A percentile compares a stretch with the other conserved stretches of the same genome.
Evolutionary conservation across 768 basidiomycete species (phyloP).

Genomic region (Daedaleopsis nitida): DNA sequence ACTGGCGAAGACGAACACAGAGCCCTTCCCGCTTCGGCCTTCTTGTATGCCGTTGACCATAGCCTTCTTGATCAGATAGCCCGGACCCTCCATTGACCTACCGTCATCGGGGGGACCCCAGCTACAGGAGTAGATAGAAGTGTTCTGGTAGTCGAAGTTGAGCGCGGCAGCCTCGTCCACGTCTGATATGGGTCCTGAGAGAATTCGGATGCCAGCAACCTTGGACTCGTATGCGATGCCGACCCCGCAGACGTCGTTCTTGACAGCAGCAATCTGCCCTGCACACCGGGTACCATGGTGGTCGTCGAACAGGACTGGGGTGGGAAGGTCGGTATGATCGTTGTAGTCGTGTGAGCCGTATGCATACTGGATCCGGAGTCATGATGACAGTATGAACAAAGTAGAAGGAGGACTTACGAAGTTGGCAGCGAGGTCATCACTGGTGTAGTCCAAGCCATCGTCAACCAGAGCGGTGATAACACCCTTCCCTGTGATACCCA

Average conservation of each 20-base stretch:
- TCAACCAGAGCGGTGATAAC: slow-evolving; percentile 89
- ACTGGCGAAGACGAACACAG: slow-evolving; percentile 94
- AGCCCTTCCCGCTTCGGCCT: slow-evolving; percentile 88
- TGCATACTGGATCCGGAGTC: slow-evolving; percentile 57
- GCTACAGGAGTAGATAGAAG: slow-evolving; percentile 92
- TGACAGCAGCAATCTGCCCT: slow-evolving; percentile 91
- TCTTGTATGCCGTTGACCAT: slow-evolving; percentile 92
- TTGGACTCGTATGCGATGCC: slow-evolving; percentile 92
- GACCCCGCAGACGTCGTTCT: slow-evolving; percentile 92
- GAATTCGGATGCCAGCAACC: slow-evolving; percentile 92
- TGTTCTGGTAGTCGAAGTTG: slow-evolving; percentile 92
- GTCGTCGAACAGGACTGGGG: slow-evolving; percentile 86
- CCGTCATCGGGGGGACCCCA: slow-evolving; percentile 99
- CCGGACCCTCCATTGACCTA: slow-evolving; percentile 90
- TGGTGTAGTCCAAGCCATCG: slow-evolving; percentile 91
- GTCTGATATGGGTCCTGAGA: slow-evolving; percentile 93
- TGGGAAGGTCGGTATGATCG: slow-evolving; percentile 85
- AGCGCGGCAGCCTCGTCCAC: slow-evolving; percentile 93
- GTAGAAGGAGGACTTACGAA: slow-evolving; percentile 64
- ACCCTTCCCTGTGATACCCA: slow-evolving; percentile 86
- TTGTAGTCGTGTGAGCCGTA: slow-evolving; percentile 96
- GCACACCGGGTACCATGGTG: slow-evolving; percentile 98
- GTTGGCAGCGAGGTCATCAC: slow-evolving; percentile 84
- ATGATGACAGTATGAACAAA: not conserved
- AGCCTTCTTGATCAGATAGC: slow-evolving; percentile 88